These are phyloP conservation scores for Kwoniella dendrophila DNA, from an alignment of 768 basidiomycete species.

Conservation along the genomic window DNA sequence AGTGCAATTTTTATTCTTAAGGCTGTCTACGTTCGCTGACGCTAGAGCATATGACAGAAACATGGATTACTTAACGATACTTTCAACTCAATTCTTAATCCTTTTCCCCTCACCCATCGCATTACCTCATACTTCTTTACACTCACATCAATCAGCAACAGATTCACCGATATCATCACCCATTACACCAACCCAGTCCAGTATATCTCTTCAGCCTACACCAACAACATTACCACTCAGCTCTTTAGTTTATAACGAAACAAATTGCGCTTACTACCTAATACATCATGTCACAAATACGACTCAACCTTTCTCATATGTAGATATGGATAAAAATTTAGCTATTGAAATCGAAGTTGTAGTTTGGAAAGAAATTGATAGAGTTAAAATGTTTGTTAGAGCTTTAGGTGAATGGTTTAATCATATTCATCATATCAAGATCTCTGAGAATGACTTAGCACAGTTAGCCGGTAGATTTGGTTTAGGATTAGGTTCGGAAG, in stretches of 20 bases:
- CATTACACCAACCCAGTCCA: constrained; percentile 16
- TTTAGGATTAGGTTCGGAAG: constrained; percentile 12
- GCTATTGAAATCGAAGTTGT: constrained; percentile 34
- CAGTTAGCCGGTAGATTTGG: constrained; percentile 29
- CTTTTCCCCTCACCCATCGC: constrained; percentile 28
- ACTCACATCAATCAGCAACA: neutral
- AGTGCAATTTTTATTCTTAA: too few species aligned
- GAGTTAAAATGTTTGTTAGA: constrained; percentile 33
- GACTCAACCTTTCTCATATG: neutral
- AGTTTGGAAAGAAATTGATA: constrained; percentile 40
- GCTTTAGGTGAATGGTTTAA: constrained; percentile 37
- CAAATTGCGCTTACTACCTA: constrained; percentile 40
- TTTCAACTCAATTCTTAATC: constrained; percentile 38
- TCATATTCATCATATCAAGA: neutral
- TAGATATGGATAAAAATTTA: neutral
- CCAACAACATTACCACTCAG: constrained; percentile 38
- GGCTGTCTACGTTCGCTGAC: too few species aligned
- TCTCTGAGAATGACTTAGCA: constrained; percentile 25
- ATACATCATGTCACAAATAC: constrained; percentile 33
- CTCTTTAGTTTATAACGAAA: constrained; percentile 32
- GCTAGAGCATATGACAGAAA: too few species aligned
- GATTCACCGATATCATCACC: constrained; percentile 15
- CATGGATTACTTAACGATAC: constrained; percentile 49
- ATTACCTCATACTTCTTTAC: neutral
- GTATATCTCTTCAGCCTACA: constrained; percentile 8